Evolutionary conservation across 179 eudicot species (phyloP).

Genomic region (Silene noctiflora): DNA sequence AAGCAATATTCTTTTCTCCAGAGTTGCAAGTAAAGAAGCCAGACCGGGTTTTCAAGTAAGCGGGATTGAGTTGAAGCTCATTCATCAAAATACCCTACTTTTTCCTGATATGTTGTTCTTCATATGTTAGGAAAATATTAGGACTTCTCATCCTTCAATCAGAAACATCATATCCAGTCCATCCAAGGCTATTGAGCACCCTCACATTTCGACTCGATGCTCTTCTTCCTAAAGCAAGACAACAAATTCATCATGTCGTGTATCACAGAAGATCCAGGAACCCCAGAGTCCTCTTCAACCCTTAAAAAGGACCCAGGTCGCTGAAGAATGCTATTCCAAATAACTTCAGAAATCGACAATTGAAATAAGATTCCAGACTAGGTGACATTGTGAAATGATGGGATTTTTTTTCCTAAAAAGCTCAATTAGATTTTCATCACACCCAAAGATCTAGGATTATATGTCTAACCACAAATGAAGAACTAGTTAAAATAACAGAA

Average conservation of each 20-base stretch:
- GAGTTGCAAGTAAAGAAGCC: too few species aligned
- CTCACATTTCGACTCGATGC: conserved; percentile 19
- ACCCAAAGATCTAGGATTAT: conserved; percentile 11
- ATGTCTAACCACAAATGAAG: background rate
- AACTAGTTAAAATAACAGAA: background rate
- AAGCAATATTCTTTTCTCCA: conserved; percentile 24
- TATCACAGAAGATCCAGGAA: conserved; percentile 19
- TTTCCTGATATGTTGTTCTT: conserved; percentile 14
- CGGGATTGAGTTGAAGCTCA: conserved; percentile 17
- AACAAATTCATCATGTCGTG: background rate
- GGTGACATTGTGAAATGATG: background rate
- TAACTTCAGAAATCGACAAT: conserved; percentile 10
- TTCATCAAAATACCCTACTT: conserved; percentile 28
- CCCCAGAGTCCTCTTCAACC: conserved; percentile 30
- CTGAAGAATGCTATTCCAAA: conserved; percentile 16
- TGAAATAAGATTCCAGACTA: conserved; percentile 1
- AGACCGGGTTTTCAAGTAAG: too few species aligned
- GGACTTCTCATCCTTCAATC: conserved; percentile 16
- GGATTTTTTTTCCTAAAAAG: conserved; percentile 2
- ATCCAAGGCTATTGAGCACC: conserved; percentile 36
- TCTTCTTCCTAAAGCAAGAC: background rate
- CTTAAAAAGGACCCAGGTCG: background rate
- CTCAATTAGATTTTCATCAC: conserved; percentile 22
- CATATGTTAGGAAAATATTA: conserved; percentile 10
- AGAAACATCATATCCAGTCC: conserved; percentile 26